Base-by-base conservation (phyloP, 1,284 basidiomycete species). In the Ceratobasidium sp. region DNA sequence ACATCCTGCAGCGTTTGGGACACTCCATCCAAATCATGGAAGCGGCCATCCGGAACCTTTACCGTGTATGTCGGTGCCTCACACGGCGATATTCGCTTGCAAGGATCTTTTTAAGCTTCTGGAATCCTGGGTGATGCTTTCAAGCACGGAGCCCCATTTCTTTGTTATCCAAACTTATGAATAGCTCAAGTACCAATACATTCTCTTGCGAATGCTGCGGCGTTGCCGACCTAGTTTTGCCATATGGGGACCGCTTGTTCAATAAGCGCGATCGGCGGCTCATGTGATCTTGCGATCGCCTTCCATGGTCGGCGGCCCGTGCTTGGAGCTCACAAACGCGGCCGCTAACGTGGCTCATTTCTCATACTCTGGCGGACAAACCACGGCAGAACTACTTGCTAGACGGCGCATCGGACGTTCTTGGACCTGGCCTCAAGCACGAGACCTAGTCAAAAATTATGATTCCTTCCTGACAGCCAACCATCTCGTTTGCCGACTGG, bases 11-110 rank as follows among this genome's bases (percentile, higher is more conserved):
- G 77, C 23, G 48, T 78, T 30, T 78, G 77, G 77, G 77, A 78
- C 48, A 71, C 69, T 6, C 68, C 77, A 30, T 78, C 77, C 14
- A 67, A 65, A 57, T 57, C 66, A 30, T 78, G 77, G 77, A 70
- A 70, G 60, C 77, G 77, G 12, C 77, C 77, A 2, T 35, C 68
- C n/a, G 77, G 77, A 55, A 78, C 77, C 2, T 78, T 78, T 46
- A 78, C 68, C 7, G 77, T 65, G 16, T 78, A 65, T 57, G 67
- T 78, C 16, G 77, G 77, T 20, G 48, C 68, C 18, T 78, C 77
- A 35, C 69, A 70, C 46, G 70, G 77, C 14, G 77, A 71, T 33
- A 70, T 79, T 60, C 66, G 75, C 50, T 33, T 79, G 41, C 74
- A 70, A 20, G 65, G 60, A 35, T 74, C 59, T 33, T 79, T 79